These are phyloP conservation scores for Penicillium aurantiogriseum DNA, from an alignment of 2,329 filamentous ascomycete genomes.

Conservation along the genomic window DNA sequence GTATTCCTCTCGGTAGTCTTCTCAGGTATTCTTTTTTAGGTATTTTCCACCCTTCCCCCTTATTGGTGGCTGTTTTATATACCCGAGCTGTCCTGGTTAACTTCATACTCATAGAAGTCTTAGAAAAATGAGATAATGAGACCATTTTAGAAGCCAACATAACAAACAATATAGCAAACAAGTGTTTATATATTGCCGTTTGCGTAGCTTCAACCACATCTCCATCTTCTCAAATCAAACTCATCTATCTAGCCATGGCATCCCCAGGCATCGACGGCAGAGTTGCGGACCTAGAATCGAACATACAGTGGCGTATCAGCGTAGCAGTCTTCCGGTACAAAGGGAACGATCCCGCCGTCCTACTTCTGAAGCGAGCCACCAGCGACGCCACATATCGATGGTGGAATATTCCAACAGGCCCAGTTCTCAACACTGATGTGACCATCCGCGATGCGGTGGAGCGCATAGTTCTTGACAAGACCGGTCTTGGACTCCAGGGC, in stretches of 20 bases:
- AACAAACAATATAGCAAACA: background rate
- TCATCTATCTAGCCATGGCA: background rate
- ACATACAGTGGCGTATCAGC: background rate
- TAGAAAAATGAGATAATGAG: too few relatives aligned
- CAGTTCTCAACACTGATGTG: background rate
- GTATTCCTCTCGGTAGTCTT: too few relatives aligned
- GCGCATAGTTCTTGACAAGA: background rate
- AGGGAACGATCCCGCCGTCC: background rate
- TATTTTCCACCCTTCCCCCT: background rate
- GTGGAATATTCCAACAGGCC: background rate
- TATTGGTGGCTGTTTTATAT: background rate
- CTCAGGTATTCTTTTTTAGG: background rate
- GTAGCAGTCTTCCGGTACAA: background rate
- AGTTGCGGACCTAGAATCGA: background rate
- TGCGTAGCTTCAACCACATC: background rate
- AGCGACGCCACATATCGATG: too few relatives aligned
- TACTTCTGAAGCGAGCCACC: background rate
- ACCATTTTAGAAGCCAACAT: background rate
- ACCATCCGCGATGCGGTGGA: background rate
- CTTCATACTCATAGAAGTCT: background rate
- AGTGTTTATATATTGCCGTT: background rate
- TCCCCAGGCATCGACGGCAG: too few relatives aligned
- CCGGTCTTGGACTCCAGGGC: background rate
- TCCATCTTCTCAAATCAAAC: background rate
- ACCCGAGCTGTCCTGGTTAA: background rate